Evolutionary conservation across 805 yeast species (phyloP).

Genomic region (Suhomyces pyralidae): DNA sequence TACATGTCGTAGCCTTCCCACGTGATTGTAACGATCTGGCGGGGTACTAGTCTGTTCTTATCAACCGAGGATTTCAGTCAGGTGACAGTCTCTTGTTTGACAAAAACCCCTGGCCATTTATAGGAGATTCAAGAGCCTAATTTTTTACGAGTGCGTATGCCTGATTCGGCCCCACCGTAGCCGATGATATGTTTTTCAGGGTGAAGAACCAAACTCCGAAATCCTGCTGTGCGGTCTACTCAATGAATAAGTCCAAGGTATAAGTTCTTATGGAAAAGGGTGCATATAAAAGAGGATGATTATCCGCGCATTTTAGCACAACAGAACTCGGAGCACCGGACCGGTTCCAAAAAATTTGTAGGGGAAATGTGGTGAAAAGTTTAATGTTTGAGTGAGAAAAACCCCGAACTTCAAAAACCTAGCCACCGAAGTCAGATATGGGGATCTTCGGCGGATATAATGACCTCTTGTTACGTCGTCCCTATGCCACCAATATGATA

Average conservation of each 20-base stretch:
- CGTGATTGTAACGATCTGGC: background rate
- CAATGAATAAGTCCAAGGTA: background rate
- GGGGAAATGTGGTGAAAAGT: background rate
- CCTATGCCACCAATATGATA: conserved; percentile 52
- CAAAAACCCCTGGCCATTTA: background rate
- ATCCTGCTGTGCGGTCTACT: background rate
- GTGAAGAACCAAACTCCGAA: background rate
- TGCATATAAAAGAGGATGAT: background rate
- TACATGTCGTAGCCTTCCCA: background rate
- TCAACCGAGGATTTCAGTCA: background rate
- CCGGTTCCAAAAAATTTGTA: background rate
- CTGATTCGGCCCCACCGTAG: background rate
- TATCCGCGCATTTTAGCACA: background rate
- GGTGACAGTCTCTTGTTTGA: background rate
- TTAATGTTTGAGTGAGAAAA: background rate
- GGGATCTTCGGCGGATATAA: conserved; percentile 17
- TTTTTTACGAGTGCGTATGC: background rate
- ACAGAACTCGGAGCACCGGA: background rate
- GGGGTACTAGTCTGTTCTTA: background rate
- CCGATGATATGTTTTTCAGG: background rate
- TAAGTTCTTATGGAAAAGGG: background rate
- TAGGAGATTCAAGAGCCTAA: background rate
- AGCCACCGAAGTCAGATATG: conserved; percentile 1
- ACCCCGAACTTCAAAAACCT: background rate
- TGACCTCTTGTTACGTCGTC: conserved; percentile 38